Evolutionary conservation across 495 filamentous ascomycete species (phyloP), one percentile per base, ranked within the genome.

Genomic region (Neurospora hispaniola): DNA sequence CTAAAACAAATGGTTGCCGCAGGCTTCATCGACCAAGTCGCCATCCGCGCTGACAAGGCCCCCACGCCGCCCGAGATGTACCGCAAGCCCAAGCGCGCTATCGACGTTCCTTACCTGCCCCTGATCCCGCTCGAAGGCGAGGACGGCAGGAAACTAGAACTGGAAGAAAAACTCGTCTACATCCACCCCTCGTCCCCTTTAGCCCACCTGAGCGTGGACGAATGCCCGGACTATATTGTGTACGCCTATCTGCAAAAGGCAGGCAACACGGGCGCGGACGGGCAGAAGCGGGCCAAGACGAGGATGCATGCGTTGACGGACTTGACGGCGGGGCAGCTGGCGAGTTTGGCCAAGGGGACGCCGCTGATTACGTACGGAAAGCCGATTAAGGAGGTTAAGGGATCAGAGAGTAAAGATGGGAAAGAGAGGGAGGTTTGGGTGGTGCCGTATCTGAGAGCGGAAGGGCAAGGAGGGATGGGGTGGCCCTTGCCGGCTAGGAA

Each of bases 1-100:
- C 86, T 99, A 10, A 94, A 94, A 77, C 93, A 97, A 79, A 94
- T 98, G 78, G 88, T 93, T 69, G 92, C 94, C 0, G 92, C 94
- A 0, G 96, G 94, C 4, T 99, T 97, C 84, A 90, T 99, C 75
- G 96, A 98, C 83, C 91, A 98, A 73, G 87, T 99, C 69, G 96
- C 96, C 70, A 95, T 98, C 78, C 93, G 96, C 73, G 93, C 94
- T 4, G 94, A 98, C 79, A 85, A 95, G 11, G 85, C 92, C 0
- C 92, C 93, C 5, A 85, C 85, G 20, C 92, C 93, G 1, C 92
- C 92, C 3, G 90, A 91, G 71, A 85, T 88, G 72, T 79, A 84
- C 5, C 86, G 92, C 23, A 93, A 92, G 43, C 92, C 94, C 0
- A 90, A 88, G 66, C 88, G 91, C 66, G 93, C 94, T 1, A 94